phyloP scores from a whole-genome alignment of 768 basidiomycete species.

The Flagelloscypha sp. region DNA sequence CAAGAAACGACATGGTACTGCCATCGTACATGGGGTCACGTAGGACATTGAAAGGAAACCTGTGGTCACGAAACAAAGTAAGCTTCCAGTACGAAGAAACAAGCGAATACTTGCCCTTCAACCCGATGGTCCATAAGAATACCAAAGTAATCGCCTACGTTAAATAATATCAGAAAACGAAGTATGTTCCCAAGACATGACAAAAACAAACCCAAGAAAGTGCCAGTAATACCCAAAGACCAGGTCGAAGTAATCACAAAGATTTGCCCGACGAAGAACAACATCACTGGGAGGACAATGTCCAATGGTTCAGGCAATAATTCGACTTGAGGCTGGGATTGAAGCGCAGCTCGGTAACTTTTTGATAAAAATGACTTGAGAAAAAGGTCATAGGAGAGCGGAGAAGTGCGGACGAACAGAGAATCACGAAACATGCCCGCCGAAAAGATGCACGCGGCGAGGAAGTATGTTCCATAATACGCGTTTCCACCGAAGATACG shows the following conservation, averaged over 20 bases:
- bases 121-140: constrained; percentile 84
- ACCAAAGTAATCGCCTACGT: constrained; percentile 75
- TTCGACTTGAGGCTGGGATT: constrained; percentile 62
- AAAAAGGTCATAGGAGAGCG: not conserved
- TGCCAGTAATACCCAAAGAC: constrained; percentile 88
- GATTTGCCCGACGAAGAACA: constrained; percentile 70
- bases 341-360: constrained; percentile 71
- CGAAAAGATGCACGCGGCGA: constrained; percentile 77
- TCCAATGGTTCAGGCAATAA: constrained; percentile 61
- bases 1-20: constrained; percentile 84
- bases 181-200: too few relatives aligned
- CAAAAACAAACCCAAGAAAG: constrained; percentile 79
- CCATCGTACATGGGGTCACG: constrained; percentile 97
- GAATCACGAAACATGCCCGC: constrained; percentile 81
- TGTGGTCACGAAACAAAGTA: constrained; percentile 11
- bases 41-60: constrained; percentile 92
- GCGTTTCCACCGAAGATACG: constrained; percentile 71
- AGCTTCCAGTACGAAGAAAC: not conserved
- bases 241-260: constrained; percentile 86
- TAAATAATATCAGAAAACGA: too few relatives aligned
- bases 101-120: constrained; percentile 43
- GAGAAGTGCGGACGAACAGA: constrained; percentile 36
- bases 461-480: constrained; percentile 74
- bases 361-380: constrained; percentile 2
- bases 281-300: constrained; percentile 46